Percentiles rank a stretch among this genome's conserved stretches.
Conservation (phyloP, 352 stramenopile genomes). For the Pythium coloratum region DNA sequence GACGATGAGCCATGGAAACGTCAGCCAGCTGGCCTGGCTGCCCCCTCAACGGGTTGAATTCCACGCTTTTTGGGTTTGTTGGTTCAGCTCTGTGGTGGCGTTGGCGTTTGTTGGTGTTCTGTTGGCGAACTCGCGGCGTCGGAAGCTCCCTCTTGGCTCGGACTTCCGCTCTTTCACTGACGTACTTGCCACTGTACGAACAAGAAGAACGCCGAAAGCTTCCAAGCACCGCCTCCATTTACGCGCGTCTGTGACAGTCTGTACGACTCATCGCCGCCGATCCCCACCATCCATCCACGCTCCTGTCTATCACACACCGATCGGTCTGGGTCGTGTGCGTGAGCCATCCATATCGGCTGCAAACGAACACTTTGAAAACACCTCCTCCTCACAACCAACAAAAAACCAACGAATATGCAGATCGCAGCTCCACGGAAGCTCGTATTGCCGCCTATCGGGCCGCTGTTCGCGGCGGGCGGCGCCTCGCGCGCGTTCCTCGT, state of each 20-base stretch:
- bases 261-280: not conserved
- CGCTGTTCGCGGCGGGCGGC: conserved; percentile 39
- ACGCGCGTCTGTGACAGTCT: not conserved
- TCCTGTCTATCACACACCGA: conserved; percentile 1
- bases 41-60: conserved; percentile 22
- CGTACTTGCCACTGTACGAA: conserved; percentile 22
- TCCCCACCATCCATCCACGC: not conserved
- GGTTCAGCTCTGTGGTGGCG: conserved; percentile 15
- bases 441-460: conserved; percentile 57
- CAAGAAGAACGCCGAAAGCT: conserved; percentile 10
- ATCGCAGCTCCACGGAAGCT: conserved; percentile 36
- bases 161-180: conserved; percentile 15
- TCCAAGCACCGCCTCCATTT: not conserved
- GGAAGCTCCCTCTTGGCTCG: conserved; percentile 12
- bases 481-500: conserved; percentile 22
- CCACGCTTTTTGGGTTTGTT: conserved; percentile 9
- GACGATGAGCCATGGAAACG: conserved; percentile 26
- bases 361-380: conserved; percentile 10
- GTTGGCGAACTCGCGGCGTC: conserved; percentile 7
- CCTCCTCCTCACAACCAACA: not conserved
- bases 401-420: conserved; percentile 31
- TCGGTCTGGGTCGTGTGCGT: not conserved
- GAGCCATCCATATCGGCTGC: not conserved
- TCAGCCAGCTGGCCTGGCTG: conserved; percentile 23
- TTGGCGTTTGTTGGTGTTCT: conserved; percentile 10